Conservation (phyloP, 305 asterid genomes). For the Lippia alba region DNA sequence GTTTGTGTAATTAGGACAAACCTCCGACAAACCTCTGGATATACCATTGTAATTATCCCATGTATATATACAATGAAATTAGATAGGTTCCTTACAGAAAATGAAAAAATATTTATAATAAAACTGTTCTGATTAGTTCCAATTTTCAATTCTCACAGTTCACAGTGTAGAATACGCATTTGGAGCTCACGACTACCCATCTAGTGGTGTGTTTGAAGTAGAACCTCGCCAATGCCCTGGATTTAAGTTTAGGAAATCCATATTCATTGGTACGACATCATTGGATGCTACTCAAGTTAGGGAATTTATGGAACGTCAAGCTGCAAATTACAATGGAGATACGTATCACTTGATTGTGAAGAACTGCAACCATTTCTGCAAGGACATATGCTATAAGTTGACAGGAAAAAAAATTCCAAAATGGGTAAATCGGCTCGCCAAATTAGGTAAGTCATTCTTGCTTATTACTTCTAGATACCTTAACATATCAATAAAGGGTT, state of each 20-base stretch:
- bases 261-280: slow-evolving; percentile 73
- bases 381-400: slow-evolving; percentile 78
- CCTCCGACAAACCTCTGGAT: no score
- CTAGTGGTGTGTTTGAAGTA: slow-evolving; percentile 96
- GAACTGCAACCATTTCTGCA: slow-evolving; percentile 97
- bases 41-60: no score
- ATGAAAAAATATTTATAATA: no score
- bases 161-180: slow-evolving; percentile 94
- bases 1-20: no score
- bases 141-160: slow-evolving; percentile 49
- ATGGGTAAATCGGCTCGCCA: slow-evolving; percentile 96
- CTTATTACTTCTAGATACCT: not conserved
- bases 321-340: slow-evolving; percentile 80
- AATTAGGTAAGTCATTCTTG: slow-evolving; percentile 59
- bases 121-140: not conserved
- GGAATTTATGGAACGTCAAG: slow-evolving; percentile 85
- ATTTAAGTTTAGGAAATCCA: slow-evolving; percentile 82
- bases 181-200: slow-evolving; percentile 91
- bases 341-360: slow-evolving; percentile 86
- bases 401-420: slow-evolving; percentile 83
- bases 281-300: slow-evolving; percentile 69
- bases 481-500: no score
- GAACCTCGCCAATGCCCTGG: slow-evolving; percentile 98
- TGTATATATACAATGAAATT: no score
- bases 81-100: no score